Evolutionary conservation across 441 rosid genomes (phyloP).

Genomic region (Francoa sonchifolia): DNA sequence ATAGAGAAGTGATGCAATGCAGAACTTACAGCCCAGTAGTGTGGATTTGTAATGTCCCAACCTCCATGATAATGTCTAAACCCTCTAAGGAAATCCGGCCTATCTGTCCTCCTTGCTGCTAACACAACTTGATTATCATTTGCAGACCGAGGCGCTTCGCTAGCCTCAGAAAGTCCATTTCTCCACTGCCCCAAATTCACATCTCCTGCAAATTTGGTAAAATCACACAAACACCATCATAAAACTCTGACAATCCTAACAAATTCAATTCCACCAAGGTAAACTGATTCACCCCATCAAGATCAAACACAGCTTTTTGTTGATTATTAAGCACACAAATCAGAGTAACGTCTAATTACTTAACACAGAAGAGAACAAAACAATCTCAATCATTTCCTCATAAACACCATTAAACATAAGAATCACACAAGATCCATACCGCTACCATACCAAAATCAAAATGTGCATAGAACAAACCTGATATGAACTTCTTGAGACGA

Average conservation of each 20-base stretch:
- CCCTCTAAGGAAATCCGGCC: slow-evolving; percentile 68
- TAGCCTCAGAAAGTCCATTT: slow-evolving; percentile 31
- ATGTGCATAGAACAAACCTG: neutral
- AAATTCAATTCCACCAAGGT: neutral
- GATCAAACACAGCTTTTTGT: neutral
- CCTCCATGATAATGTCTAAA: slow-evolving; percentile 64
- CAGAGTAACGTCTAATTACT: neutral
- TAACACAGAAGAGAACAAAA: neutral
- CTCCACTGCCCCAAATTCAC: slow-evolving; percentile 49
- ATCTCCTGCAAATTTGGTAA: slow-evolving; percentile 28
- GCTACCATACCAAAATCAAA: neutral
- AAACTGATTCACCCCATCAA: neutral
- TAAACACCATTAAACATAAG: neutral
- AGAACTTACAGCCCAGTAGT: slow-evolving; percentile 84
- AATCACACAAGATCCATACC: neutral
- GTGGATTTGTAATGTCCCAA: slow-evolving; percentile 70
- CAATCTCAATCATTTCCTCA: neutral
- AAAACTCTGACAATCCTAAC: neutral
- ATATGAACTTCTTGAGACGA: neutral
- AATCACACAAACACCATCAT: slow-evolving; percentile 4
- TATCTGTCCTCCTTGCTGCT: slow-evolving; percentile 64
- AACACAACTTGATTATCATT: slow-evolving; percentile 30
- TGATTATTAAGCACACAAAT: neutral
- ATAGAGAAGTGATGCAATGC: slow-evolving; percentile 1
- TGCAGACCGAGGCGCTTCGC: slow-evolving; percentile 54